Conservation (phyloP, 2,329 filamentous ascomycete genomes). For the Hymenoscyphus occultus region DNA sequence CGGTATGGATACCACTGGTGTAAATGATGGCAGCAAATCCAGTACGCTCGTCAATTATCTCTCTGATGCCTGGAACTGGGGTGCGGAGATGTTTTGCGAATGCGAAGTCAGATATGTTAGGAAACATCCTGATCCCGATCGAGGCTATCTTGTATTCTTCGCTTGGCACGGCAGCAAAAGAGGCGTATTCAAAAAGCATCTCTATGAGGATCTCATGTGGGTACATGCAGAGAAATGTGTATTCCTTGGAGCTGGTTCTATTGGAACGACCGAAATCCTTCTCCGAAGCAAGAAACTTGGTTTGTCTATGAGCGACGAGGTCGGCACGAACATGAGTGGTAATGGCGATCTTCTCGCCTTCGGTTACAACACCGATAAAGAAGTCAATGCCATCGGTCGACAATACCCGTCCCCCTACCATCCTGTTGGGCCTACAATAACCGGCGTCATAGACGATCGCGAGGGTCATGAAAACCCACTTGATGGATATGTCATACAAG, state of each 20-base stretch:
- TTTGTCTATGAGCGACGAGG: constrained; percentile 52
- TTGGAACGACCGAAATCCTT: constrained; percentile 65
- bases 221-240: constrained; percentile 63
- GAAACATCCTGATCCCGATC: constrained; percentile 43
- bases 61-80: constrained; percentile 69
- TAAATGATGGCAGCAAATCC: constrained; percentile 67
- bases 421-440: constrained; percentile 61
- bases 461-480: constrained; percentile 50
- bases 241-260: constrained; percentile 62
- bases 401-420: constrained; percentile 48
- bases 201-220: constrained; percentile 63
- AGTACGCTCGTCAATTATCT: constrained; percentile 65
- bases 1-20: constrained; percentile 60
- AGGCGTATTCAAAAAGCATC: constrained; percentile 51
- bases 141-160: constrained; percentile 61
- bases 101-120: constrained; percentile 63
- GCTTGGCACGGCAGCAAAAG: constrained; percentile 60
- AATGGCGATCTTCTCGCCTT: constrained; percentile 66
- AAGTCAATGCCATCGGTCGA: constrained; percentile 55
- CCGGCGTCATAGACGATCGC: constrained; percentile 59
- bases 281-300: constrained; percentile 59
- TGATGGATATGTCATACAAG: constrained; percentile 62
- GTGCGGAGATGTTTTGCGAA: constrained; percentile 68
- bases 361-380: constrained; percentile 58
- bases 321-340: constrained; percentile 61